phyloP scores from a whole-genome alignment of 2,329 filamentous ascomycete genomes.

The Diplodia mutila region DNA sequence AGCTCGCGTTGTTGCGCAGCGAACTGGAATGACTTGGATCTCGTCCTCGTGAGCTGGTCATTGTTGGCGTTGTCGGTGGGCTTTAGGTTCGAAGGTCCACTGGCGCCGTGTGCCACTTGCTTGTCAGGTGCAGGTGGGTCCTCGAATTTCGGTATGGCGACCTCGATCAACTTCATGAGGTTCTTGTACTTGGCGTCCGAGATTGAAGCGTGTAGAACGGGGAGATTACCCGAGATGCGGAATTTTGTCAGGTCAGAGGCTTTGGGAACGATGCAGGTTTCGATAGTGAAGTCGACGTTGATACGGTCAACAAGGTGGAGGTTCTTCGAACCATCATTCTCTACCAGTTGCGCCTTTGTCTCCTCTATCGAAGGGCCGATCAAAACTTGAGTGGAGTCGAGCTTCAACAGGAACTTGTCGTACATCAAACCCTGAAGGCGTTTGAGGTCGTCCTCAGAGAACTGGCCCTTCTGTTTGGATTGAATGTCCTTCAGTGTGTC shows the following conservation, averaged over 20 bases:
- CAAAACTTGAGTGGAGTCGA: slow-evolving; percentile 92
- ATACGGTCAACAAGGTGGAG: slow-evolving; percentile 95
- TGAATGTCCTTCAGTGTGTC: slow-evolving; percentile 88
- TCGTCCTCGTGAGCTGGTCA: slow-evolving; percentile 41
- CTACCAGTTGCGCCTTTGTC: slow-evolving; percentile 78
- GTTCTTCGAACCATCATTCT: slow-evolving; percentile 68
- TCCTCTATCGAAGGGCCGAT: slow-evolving; percentile 92
- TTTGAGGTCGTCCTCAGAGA: slow-evolving; percentile 86
- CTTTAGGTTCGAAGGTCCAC: slow-evolving; percentile 44
- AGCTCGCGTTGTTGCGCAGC: slow-evolving; percentile 73
- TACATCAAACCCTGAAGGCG: slow-evolving; percentile 93
- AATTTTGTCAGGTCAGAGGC: slow-evolving; percentile 91
- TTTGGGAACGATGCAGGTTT: slow-evolving; percentile 95
- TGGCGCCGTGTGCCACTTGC: slow-evolving; percentile 40
- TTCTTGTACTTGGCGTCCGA: slow-evolving; percentile 98
- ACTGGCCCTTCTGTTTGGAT: slow-evolving; percentile 83
- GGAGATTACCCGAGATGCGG: slow-evolving; percentile 86
- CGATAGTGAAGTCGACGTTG: slow-evolving; percentile 96
- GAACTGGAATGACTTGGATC: slow-evolving; percentile 76
- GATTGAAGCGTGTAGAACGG: slow-evolving; percentile 86
- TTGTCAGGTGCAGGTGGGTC: slow-evolving; percentile 47
- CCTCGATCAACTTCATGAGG: slow-evolving; percentile 93
- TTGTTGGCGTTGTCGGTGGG: slow-evolving; percentile 35
- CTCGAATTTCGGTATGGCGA: slow-evolving; percentile 85
- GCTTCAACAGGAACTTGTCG: slow-evolving; percentile 90